Percentiles rank a stretch among this genome's conserved stretches.
These are phyloP conservation scores for Bacterosira constricta DNA, from an alignment of 108 stramenopile species.

Conservation along the genomic window DNA sequence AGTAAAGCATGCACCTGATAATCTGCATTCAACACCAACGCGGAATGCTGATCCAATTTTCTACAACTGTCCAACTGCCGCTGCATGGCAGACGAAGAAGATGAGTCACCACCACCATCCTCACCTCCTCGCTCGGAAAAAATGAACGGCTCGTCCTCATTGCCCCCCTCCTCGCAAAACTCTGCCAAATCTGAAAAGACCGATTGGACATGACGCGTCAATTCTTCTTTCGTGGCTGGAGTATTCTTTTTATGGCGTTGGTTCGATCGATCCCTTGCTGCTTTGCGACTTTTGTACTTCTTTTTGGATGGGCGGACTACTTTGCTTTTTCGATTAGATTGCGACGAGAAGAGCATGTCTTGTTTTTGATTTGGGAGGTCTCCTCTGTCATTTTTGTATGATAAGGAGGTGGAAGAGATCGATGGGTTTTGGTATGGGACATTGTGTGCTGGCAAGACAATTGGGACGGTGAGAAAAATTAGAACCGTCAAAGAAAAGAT, in stretches of 20 bases:
- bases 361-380: too few relatives aligned
- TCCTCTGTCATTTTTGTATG: neutral
- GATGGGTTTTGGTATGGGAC: neutral
- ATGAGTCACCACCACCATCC: neutral
- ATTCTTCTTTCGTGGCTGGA: constrained; percentile 9
- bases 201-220: constrained; percentile 32
- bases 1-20: constrained; percentile 60
- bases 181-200: constrained; percentile 18
- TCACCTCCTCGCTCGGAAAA: constrained; percentile 6
- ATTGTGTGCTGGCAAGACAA: neutral
- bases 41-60: constrained; percentile 64
- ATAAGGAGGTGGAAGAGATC: neutral
- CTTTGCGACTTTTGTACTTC: too few relatives aligned
- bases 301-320: too few relatives aligned
- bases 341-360: neutral
- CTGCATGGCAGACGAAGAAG: neutral
- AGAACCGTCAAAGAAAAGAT: too few relatives aligned
- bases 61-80: constrained; percentile 28
- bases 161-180: neutral
- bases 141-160: neutral
- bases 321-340: neutral
- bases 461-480: too few relatives aligned
- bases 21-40: constrained; percentile 86
- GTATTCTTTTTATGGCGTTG: neutral
- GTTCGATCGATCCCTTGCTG: too few relatives aligned